Evolutionary conservation across 2,329 filamentous ascomycete genomes (phyloP).

Genomic region (Furcasterigmium sp.): DNA sequence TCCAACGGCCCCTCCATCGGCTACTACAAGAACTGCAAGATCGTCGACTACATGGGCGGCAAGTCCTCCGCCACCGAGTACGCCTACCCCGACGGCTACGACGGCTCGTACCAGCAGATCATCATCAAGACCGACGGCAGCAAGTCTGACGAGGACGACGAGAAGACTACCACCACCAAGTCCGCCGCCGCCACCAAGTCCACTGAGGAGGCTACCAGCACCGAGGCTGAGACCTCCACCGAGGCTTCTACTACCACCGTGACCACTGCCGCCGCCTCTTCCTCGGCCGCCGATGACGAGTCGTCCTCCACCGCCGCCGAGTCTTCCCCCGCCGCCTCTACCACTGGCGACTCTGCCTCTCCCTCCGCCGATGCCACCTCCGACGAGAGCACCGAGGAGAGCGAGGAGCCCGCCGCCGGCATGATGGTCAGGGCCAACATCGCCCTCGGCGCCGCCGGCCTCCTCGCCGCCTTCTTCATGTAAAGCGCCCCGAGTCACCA

Average conservation of each 20-base stretch:
- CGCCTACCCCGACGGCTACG: constrained; percentile 43
- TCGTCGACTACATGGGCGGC: constrained; percentile 50
- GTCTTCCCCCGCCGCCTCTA: not conserved
- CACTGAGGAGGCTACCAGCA: constrained; percentile 8
- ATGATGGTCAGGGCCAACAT: constrained; percentile 13
- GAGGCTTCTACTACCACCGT: constrained; percentile 1
- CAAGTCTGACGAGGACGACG: constrained; percentile 7
- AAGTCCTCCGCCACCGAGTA: constrained; percentile 42
- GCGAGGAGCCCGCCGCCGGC: constrained; percentile 8
- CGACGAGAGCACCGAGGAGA: not conserved
- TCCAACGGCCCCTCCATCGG: constrained; percentile 45
- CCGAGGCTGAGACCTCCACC: constrained; percentile 5
- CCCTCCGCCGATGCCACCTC: not conserved
- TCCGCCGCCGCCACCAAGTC: constrained; percentile 11
- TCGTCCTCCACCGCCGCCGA: not conserved
- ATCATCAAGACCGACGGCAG: constrained; percentile 27
- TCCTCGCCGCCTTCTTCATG: constrained; percentile 13
- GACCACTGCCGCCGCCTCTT: not conserved
- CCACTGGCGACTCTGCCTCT: not conserved
- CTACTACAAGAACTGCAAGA: constrained; percentile 52
- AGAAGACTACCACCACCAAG: constrained; percentile 6
- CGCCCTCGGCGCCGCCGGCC: constrained; percentile 10
- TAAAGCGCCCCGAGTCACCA: constrained; percentile 2
- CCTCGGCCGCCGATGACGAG: not conserved
- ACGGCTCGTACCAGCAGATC: constrained; percentile 43